Evolutionary conservation across 2,329 filamentous ascomycete species (phyloP), one percentile per base, ranked within the genome.

Genomic region (Clonostachys byssicola): DNA sequence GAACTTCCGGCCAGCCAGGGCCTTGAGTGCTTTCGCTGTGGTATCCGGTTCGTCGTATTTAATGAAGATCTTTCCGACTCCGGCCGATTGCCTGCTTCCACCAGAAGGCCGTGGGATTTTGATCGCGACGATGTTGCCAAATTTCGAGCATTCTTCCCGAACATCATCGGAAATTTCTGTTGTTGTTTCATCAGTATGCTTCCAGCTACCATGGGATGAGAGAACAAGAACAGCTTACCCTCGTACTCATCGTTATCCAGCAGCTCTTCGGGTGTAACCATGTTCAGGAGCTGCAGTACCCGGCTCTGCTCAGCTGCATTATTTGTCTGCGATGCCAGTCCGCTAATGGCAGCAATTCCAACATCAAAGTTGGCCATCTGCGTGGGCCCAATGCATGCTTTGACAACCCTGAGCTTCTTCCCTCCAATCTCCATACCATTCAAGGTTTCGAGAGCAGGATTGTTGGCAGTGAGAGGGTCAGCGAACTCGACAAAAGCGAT

Each of bases 61-160:
- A 73, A 99, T 86, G 64, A 86, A 99, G 56, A 99, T 97, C 77
- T 97, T 99, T 63, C 94, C 94, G 18, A 99, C 91, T 42, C 94
- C 94, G 33, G 89, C 81, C 18, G 86, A 89, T 63, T 94, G 87
- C 57, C 91, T 83, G 65, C 85, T 89, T 43, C 89, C 90, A 56
- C 89, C 88, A 18, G 81, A 83, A 3, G 94, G 92, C 50, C 94
- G 82, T 5, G 94, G 94, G 49, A 99, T 86, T 74, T 99, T 99
- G 67, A 97, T 74, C n/a, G 91, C 88, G 40, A 91, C 54, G 30
- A 99, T 81, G 44, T 77, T 78, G 51, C 95, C 94, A 62, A 88
- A 99, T 67, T 99, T 99, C 60, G 78, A 73, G 70, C 94, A 97
- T 62, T 99, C 94, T 46, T 96, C 94, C 48, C 82, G 80, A 36